A percentile compares a stretch with the other conserved stretches of the same genome.
Evolutionary conservation across 139 green algal species (phyloP).

Genomic region (Volvox africanus): DNA sequence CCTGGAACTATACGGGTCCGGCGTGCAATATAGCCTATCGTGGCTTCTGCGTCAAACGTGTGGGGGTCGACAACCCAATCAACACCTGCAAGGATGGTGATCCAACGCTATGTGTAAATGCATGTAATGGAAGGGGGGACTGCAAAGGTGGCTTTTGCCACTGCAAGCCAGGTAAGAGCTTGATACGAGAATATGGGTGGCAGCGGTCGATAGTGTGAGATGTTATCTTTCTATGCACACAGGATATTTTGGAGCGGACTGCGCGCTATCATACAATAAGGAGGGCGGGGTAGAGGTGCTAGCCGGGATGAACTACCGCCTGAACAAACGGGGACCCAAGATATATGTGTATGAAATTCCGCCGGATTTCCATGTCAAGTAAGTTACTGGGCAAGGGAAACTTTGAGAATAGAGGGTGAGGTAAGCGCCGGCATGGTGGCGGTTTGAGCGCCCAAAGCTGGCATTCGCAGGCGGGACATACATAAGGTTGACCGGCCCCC

Average conservation of each 20-base stretch:
- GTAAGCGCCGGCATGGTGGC: neutral
- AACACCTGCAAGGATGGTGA: constrained; percentile 51
- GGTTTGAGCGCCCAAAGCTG: neutral
- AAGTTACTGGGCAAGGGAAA: neutral
- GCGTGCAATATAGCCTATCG: neutral
- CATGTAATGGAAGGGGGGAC: constrained; percentile 47
- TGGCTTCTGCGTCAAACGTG: constrained; percentile 53
- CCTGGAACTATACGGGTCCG: constrained; percentile 55
- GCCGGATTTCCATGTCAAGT: constrained; percentile 65
- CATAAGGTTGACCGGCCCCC: constrained; percentile 58
- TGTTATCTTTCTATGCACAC: neutral
- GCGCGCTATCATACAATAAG: constrained; percentile 47
- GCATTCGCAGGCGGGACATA: constrained; percentile 48
- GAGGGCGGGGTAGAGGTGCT: constrained; percentile 41
- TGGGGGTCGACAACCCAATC: constrained; percentile 50
- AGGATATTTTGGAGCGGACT: constrained; percentile 61
- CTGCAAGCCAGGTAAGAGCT: constrained; percentile 44
- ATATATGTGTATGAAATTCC: constrained; percentile 63
- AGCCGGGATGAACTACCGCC: constrained; percentile 43
- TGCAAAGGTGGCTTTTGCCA: constrained; percentile 57
- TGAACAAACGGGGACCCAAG: constrained; percentile 39
- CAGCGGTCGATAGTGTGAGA: no score
- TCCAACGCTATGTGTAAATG: constrained; percentile 48
- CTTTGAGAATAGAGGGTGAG: neutral
- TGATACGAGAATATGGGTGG: neutral